A percentile compares a stretch with the other conserved stretches of the same genome.
Evolutionary conservation across 1,284 basidiomycete genomes (phyloP).

Genomic region (Stygiomarasmius scandens): DNA sequence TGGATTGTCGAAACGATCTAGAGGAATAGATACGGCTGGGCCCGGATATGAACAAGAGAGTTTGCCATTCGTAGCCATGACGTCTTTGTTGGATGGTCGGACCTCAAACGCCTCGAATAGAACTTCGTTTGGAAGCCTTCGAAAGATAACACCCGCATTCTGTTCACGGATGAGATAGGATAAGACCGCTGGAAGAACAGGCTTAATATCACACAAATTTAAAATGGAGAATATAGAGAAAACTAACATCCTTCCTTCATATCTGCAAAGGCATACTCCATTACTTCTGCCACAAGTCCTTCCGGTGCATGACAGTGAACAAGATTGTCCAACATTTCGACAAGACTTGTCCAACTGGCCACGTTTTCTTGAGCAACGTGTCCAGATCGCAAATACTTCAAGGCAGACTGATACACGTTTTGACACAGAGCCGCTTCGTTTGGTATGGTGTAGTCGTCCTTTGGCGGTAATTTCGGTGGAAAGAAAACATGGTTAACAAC

Average conservation of each 20-base stretch:
- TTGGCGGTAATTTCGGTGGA: conserved; percentile 41
- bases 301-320: neutral
- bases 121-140: conserved; percentile 24
- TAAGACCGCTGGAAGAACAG: conserved; percentile 31
- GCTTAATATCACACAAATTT: neutral
- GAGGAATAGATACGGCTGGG: conserved; percentile 26
- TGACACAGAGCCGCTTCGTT: no score
- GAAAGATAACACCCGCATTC: conserved; percentile 45
- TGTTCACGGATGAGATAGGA: conserved; percentile 38
- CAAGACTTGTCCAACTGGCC: no score
- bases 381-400: no score
- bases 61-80: conserved; percentile 41
- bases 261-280: conserved; percentile 14
- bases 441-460: conserved; percentile 25
- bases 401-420: no score
- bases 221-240: neutral
- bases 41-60: conserved; percentile 37
- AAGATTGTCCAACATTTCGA: conserved; percentile 24
- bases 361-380: no score
- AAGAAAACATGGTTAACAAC: conserved; percentile 43
- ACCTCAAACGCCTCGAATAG: conserved; percentile 47
- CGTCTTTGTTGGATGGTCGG: conserved; percentile 34
- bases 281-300: neutral
- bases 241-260: conserved; percentile 25
- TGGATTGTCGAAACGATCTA: conserved; percentile 9